Evolutionary conservation across 208 protist species (phyloP).

Genomic region (Leishmania braziliensis): DNA sequence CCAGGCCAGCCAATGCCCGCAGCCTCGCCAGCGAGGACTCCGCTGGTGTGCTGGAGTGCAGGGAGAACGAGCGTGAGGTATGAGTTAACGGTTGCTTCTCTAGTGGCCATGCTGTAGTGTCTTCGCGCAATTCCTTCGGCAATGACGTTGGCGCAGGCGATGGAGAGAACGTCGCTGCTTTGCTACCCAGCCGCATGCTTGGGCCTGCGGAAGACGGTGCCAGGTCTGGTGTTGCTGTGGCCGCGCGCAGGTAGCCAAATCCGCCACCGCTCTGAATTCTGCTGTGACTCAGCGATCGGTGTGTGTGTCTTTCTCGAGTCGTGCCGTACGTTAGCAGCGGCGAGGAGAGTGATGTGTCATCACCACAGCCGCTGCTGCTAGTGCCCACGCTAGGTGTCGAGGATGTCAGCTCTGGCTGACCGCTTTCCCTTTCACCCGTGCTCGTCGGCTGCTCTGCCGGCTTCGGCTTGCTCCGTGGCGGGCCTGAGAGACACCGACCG

Average conservation of each 20-base stretch:
- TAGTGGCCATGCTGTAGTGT: background rate
- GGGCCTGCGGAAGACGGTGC: background rate
- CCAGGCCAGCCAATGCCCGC: constrained; percentile 22
- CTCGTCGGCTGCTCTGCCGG: background rate
- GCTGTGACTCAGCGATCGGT: background rate
- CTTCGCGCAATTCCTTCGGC: background rate
- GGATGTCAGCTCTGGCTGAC: background rate
- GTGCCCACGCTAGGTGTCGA: background rate
- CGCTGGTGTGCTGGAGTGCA: background rate
- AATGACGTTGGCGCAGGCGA: background rate
- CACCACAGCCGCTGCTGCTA: background rate
- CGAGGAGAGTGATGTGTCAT: background rate
- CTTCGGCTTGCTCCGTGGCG: background rate
- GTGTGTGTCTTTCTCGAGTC: background rate
- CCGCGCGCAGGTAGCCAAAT: background rate
- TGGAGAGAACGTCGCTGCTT: background rate
- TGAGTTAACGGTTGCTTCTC: background rate
- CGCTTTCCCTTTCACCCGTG: background rate
- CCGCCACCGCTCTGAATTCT: background rate
- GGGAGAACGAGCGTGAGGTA: background rate
- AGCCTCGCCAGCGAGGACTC: constrained; percentile 29
- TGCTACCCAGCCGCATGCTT: background rate
- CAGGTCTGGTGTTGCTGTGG: background rate
- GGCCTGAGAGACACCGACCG: background rate
- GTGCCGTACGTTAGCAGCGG: background rate